Percentiles rank a stretch among this genome's conserved stretches.
Conservation (phyloP, 2,329 filamentous ascomycete species). For the Biscogniauxia mediterranea region DNA sequence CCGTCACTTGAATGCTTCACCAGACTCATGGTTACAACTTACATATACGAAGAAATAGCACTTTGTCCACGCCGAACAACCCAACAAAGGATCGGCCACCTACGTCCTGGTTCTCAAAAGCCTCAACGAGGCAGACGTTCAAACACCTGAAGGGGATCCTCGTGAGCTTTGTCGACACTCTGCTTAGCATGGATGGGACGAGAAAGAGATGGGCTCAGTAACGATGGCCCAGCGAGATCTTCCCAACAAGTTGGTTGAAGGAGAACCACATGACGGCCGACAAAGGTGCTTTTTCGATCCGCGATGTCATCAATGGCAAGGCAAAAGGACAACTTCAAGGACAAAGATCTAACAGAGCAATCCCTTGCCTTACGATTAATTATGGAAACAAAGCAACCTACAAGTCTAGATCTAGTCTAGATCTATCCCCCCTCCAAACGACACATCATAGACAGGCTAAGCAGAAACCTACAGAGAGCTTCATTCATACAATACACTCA, state of each 20-base stretch:
- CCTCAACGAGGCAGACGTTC: not conserved
- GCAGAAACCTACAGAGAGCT: not conserved
- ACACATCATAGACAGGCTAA: not conserved
- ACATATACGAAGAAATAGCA: constrained; percentile 11
- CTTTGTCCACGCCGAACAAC: constrained; percentile 13
- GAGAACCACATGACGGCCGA: not conserved
- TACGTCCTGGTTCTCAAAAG: not conserved
- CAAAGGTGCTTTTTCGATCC: constrained; percentile 5
- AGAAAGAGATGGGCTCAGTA: constrained; percentile 8
- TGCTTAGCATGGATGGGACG: not conserved
- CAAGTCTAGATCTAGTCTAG: not conserved
- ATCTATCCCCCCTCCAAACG: not conserved
- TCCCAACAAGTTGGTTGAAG: not conserved
- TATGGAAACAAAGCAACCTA: constrained; percentile 12
- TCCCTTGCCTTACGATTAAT: not conserved
- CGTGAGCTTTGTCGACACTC: constrained; percentile 7
- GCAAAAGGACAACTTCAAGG: not conserved
- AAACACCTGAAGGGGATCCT: not conserved
- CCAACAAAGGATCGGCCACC: constrained; percentile 16
- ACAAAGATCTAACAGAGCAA: not conserved
- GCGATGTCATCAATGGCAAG: not conserved
- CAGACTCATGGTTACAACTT: not conserved
- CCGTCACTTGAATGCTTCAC: not conserved
- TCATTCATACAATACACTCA: not conserved
- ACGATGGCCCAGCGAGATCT: not conserved